A percentile compares a stretch with the other conserved stretches of the same genome.
Evolutionary conservation across 148 eudicot species (phyloP).

Genomic region (Amaranthus hypochondriacus): DNA sequence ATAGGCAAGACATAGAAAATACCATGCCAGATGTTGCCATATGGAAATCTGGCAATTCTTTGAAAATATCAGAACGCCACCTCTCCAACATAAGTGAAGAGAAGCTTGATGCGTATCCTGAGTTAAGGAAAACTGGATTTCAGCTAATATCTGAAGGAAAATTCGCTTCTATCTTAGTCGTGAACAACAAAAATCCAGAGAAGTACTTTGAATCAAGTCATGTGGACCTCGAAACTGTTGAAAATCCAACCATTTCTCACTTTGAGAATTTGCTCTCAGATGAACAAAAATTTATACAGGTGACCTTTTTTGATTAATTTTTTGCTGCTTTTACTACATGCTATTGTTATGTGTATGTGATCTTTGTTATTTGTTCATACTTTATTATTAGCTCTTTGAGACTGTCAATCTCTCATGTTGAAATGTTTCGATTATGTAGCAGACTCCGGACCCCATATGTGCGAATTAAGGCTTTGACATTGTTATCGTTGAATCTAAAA

Average conservation of each 20-base stretch:
- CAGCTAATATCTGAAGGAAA: conserved; percentile 60
- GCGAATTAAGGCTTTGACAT: too few species aligned
- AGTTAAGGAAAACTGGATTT: conserved; percentile 43
- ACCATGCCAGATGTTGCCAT: conserved; percentile 25
- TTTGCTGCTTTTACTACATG: conserved; percentile 5
- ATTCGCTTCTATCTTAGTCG: conserved; percentile 49
- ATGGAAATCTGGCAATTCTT: conserved; percentile 29
- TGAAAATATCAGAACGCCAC: conserved; percentile 37
- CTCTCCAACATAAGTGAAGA: conserved; percentile 31
- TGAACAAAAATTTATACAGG: conserved; percentile 37
- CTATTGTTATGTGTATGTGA: neutral
- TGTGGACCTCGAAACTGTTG: conserved; percentile 27
- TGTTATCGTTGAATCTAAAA: too few species aligned
- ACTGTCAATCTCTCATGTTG: too few species aligned
- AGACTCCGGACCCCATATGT: too few species aligned
- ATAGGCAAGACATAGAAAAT: conserved; percentile 32
- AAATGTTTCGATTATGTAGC: too few species aligned
- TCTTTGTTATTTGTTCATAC: neutral
- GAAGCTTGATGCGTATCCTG: conserved; percentile 29
- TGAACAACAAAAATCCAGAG: conserved; percentile 27
- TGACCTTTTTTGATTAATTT: conserved; percentile 9
- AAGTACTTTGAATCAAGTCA: conserved; percentile 16
- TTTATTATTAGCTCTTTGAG: neutral
- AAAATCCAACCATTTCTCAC: conserved; percentile 20
- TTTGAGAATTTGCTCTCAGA: conserved; percentile 39